Conservation (phyloP, 2,329 filamentous ascomycete species). For the Harringtonia lauricola region DNA sequence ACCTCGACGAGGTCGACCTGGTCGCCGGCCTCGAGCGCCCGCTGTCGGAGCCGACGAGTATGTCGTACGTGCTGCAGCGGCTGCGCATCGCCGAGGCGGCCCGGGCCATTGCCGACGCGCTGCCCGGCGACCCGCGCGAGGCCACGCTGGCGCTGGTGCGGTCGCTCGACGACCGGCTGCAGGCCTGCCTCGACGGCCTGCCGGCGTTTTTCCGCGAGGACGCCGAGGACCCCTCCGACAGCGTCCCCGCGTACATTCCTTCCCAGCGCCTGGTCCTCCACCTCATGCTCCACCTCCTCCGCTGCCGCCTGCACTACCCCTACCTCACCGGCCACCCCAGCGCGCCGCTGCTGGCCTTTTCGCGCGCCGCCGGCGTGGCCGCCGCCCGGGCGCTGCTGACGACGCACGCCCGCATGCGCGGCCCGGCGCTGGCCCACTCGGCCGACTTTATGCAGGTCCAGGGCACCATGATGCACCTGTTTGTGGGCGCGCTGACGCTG, state of each 20-base stretch:
- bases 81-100: conserved; percentile 27
- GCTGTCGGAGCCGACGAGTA: conserved; percentile 25
- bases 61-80: conserved; percentile 31
- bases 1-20: conserved; percentile 28
- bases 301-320: conserved; percentile 26
- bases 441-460: too few species aligned
- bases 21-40: conserved; percentile 10
- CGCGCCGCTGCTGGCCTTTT: neutral
- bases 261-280: conserved; percentile 27
- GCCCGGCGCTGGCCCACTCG: too few species aligned
- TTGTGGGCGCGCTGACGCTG: too few species aligned
- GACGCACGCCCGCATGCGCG: too few species aligned
- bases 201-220: conserved; percentile 21
- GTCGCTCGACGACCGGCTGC: conserved; percentile 14
- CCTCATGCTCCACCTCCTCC: conserved; percentile 23
- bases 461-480: too few species aligned
- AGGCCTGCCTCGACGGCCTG: conserved; percentile 18
- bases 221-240: conserved; percentile 17
- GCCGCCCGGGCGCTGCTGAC: too few species aligned
- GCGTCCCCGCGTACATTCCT: conserved; percentile 16
- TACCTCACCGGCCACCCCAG: conserved; percentile 16
- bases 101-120: conserved; percentile 25
- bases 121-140: neutral
- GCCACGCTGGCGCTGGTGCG: conserved; percentile 8
- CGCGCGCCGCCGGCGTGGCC: neutral